A percentile compares a stretch with the other conserved stretches of the same genome.
These are phyloP conservation scores for Hibiscus syriacus DNA, from an alignment of 345 rosid species.

Conservation along the genomic window DNA sequence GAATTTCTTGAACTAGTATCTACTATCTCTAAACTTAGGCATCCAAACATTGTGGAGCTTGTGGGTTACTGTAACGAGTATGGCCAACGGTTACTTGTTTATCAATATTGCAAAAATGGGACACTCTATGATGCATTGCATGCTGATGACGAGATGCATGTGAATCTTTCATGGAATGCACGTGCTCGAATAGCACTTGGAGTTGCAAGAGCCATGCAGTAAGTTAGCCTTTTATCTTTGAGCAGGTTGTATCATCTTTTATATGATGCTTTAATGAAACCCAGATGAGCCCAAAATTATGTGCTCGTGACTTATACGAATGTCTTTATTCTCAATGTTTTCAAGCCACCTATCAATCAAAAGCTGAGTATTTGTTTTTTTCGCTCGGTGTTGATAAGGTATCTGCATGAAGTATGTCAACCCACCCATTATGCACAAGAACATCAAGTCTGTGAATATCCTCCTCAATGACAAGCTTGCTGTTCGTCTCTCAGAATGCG, in stretches of 20 bases:
- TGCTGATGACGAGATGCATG: conserved; percentile 45
- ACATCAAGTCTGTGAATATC: conserved; percentile 72
- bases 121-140: conserved; percentile 80
- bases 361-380: conserved; percentile 6
- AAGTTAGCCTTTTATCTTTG: conserved; percentile 22
- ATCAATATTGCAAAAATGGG: conserved; percentile 53
- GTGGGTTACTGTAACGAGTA: conserved; percentile 83
- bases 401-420: conserved; percentile 78
- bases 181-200: conserved; percentile 73
- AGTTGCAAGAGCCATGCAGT: conserved; percentile 88
- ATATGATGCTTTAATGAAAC: neutral
- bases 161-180: conserved; percentile 64
- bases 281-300: neutral
- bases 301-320: conserved; percentile 1
- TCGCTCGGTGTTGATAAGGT: conserved; percentile 34
- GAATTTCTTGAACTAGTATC: conserved; percentile 59
- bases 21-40: conserved; percentile 47
- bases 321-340: neutral
- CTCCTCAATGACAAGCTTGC: conserved; percentile 64
- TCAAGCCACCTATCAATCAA: conserved; percentile 1
- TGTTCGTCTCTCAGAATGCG: conserved; percentile 70
- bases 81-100: conserved; percentile 66
- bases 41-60: conserved; percentile 60
- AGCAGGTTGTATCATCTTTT: neutral
- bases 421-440: conserved; percentile 73